Evolutionary conservation across 1,284 basidiomycete species (phyloP), one percentile per base, ranked within the genome.

Genomic region (Puccinia novopanici): DNA sequence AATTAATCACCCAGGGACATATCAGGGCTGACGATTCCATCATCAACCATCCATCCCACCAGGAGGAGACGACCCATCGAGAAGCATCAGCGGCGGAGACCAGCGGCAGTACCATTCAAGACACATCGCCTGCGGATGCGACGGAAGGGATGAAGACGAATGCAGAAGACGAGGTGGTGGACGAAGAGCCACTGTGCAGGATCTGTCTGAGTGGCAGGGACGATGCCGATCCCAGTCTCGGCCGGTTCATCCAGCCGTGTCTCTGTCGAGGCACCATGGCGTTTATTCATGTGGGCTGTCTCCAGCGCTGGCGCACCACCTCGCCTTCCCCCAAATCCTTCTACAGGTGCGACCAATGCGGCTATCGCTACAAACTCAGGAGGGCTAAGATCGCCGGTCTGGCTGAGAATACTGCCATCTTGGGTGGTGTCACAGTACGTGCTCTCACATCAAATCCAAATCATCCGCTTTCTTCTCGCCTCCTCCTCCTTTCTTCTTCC

Each of bases 251-350:
- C 42, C 76, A 78, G 34, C 76, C 76, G 24, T 78, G 76, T 78
- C 37, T 78, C 19, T 78, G 76, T 59, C 63, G 76, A 55, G 76
- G 76, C 0, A 78, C 76, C n/a, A 78, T 78, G 76, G 76, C 76
- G 24, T 54, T 57, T 24, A 78, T 78, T 22, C 76, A 78, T 71
- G 76, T 78, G 9, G 63, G 50, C 8, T 78, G 76, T 71, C 54
- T 78, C 24, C 65, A 71, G 42, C 63, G 67, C 30, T 78, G 76
- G 76, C 15, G 76, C 3, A 45, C 48, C 27, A 78, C 37, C 40
- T 70, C 76, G 27, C 48, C 50, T 6, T 78, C 76, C 30, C 48
- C 40, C 22, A 70, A 71, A 57, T 78, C 76, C 8, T 78, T 78
- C 54, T 78, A 78, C 45, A 67, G 67, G 42, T 78, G 76, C 34